phyloP scores from a whole-genome alignment of 345 rosid genomes.

The Salix dunnii region DNA sequence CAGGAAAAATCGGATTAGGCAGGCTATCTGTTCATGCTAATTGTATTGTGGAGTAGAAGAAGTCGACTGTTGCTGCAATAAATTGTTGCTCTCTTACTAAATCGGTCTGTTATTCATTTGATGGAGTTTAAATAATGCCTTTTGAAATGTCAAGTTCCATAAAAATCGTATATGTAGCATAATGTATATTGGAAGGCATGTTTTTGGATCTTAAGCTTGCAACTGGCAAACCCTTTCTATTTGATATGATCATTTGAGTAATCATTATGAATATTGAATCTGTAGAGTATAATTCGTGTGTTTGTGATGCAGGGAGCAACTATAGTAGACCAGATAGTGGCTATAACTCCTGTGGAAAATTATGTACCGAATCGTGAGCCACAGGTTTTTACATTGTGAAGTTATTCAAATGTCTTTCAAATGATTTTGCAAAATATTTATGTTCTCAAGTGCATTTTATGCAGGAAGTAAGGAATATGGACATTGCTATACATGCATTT shows the following conservation, averaged over 20 bases:
- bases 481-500: conserved; percentile 35
- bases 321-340: conserved; percentile 76
- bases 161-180: not conserved
- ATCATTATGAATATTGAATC: not conserved
- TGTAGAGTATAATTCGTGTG: conserved; percentile 1
- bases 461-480: conserved; percentile 60
- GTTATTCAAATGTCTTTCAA: conserved; percentile 10
- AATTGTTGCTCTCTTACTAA: not conserved
- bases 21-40: no score
- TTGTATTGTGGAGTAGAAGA: no score
- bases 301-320: conserved; percentile 73
- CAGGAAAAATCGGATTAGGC: no score
- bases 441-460: conserved; percentile 16
- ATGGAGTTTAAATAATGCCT: not conserved
- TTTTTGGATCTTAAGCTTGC: not conserved
- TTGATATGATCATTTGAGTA: not conserved
- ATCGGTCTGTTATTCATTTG: not conserved
- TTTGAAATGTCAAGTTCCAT: not conserved
- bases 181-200: not conserved
- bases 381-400: conserved; percentile 37
- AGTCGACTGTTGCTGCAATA: not conserved
- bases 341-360: conserved; percentile 57
- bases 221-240: not conserved
- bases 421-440: conserved; percentile 11
- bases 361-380: conserved; percentile 49